Evolutionary conservation across 1,284 basidiomycete genomes (phyloP), one percentile per base, ranked within the genome.

Genomic region (Rhodotorula sp.): DNA sequence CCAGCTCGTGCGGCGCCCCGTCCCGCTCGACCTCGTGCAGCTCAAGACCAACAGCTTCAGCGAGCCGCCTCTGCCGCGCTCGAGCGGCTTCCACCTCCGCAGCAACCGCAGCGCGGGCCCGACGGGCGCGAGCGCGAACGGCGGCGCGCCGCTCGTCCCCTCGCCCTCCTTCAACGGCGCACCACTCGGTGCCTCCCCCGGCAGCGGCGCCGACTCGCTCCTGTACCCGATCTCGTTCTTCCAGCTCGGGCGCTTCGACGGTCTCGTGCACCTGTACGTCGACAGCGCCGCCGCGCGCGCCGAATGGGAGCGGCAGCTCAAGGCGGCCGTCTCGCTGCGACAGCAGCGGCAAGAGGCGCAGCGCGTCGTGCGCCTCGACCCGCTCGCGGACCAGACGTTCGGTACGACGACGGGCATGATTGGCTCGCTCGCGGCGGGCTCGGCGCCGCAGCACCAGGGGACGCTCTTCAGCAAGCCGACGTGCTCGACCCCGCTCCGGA

Each of bases 221-320:
- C 88, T 95, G 13, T 95, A 87, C 76, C 93, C 93, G 0, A 82
- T 90, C 78, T 90, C 89, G 0, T 91, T 96, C 62, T 89, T 92
- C 77, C 90, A 93, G 78, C 91, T 90, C 66, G 93, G 92, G 9
- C 86, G 91, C 53, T 83, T 89, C 44, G 91, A 92, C 14, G 93
- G 94, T 3, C 62, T 63, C 27, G 67, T 74, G 46, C 27, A 68
- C 1, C 82, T 98, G 10, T 98, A 91, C 81, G 90, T 93, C 1
- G 93, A 97, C 71, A 88, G 89, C 4, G n/a, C 67, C 10, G 63
- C 70, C 3, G 53, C 53, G 10, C 1, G 84, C 2, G 80, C 84
- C 21, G 91, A 94, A 71, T 99, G 97, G 97, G 90, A 91, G 79
- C 85, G 88, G 77, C 94, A 92, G 82, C 82, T 98, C 17, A 89